phyloP scores from a whole-genome alignment of 2,329 filamentous ascomycete species.

The Aspergillus neotritici region DNA sequence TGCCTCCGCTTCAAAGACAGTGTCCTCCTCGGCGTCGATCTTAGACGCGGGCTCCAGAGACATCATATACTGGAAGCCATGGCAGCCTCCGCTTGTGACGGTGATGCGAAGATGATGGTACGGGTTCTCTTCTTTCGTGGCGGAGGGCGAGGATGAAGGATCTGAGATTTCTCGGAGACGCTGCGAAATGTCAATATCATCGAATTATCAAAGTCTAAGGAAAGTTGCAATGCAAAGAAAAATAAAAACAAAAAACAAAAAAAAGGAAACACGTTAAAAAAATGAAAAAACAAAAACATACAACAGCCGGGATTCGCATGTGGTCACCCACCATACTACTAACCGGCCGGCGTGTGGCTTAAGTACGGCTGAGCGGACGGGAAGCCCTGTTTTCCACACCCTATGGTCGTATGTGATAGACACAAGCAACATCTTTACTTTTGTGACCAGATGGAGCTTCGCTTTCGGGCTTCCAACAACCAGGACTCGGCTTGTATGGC shows the following conservation, averaged over 20 bases:
- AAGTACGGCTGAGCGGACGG: slow-evolving; percentile 44
- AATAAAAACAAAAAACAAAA: slow-evolving; percentile 3
- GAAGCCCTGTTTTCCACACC: slow-evolving; percentile 44
- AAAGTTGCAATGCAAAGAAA: background rate
- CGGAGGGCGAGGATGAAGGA: slow-evolving; percentile 35
- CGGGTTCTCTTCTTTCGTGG: slow-evolving; percentile 54
- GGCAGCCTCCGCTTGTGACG: slow-evolving; percentile 90
- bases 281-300: slow-evolving; percentile 37
- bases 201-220: background rate
- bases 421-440: too few species aligned
- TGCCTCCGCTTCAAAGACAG: slow-evolving; percentile 66
- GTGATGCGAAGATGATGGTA: slow-evolving; percentile 82
- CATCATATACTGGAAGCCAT: slow-evolving; percentile 98
- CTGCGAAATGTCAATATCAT: slow-evolving; percentile 24
- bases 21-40: slow-evolving; percentile 71
- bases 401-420: slow-evolving; percentile 40
- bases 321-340: slow-evolving; percentile 46
- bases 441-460: too few species aligned
- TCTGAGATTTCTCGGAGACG: slow-evolving; percentile 71
- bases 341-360: slow-evolving; percentile 43
- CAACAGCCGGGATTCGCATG: slow-evolving; percentile 43
- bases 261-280: slow-evolving; percentile 10
- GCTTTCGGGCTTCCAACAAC: too few species aligned
- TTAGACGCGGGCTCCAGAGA: slow-evolving; percentile 59
- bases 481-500: background rate